Evolutionary conservation across 768 basidiomycete genomes (phyloP).

Genomic region (Chalciporus sphaerocephalus): DNA sequence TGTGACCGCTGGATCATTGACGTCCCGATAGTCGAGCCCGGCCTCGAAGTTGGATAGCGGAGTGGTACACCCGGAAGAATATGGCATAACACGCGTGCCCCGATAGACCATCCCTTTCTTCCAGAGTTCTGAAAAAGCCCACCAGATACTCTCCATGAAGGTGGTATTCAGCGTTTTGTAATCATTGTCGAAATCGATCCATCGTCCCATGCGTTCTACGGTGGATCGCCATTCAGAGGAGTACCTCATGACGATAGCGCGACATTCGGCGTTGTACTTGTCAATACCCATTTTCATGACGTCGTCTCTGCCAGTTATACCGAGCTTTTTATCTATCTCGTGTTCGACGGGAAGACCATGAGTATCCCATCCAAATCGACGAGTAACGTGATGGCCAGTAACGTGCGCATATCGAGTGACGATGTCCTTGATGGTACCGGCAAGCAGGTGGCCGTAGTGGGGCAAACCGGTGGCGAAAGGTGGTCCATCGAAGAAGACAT

Average conservation of each 20-base stretch:
- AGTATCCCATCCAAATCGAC: slow-evolving; percentile 98
- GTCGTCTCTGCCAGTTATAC: slow-evolving; percentile 89
- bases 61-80: slow-evolving; percentile 93
- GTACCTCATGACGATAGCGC: slow-evolving; percentile 96
- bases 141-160: slow-evolving; percentile 99
- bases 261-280: slow-evolving; percentile 95
- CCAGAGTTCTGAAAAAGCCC: slow-evolving; percentile 95
- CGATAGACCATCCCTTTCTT: slow-evolving; percentile 90
- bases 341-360: slow-evolving; percentile 98
- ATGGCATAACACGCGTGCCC: slow-evolving; percentile 94
- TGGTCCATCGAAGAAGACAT: slow-evolving; percentile 94
- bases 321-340: slow-evolving; percentile 96
- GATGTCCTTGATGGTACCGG: slow-evolving; percentile 95
- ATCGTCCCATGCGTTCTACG: slow-evolving; percentile 96
- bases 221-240: slow-evolving; percentile 90
- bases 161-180: slow-evolving; percentile 93
- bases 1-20: slow-evolving; percentile 93
- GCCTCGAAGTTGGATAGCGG: slow-evolving; percentile 98
- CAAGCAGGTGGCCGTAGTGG: slow-evolving; percentile 91
- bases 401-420: slow-evolving; percentile 94
- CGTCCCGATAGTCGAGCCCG: slow-evolving; percentile 85
- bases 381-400: slow-evolving; percentile 86
- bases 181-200: slow-evolving; percentile 99
- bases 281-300: slow-evolving; percentile 95
- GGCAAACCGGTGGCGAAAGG: slow-evolving; percentile 97